Evolutionary conservation across 257 asterid species (phyloP).

Genomic region (Primulina eburnea): DNA sequence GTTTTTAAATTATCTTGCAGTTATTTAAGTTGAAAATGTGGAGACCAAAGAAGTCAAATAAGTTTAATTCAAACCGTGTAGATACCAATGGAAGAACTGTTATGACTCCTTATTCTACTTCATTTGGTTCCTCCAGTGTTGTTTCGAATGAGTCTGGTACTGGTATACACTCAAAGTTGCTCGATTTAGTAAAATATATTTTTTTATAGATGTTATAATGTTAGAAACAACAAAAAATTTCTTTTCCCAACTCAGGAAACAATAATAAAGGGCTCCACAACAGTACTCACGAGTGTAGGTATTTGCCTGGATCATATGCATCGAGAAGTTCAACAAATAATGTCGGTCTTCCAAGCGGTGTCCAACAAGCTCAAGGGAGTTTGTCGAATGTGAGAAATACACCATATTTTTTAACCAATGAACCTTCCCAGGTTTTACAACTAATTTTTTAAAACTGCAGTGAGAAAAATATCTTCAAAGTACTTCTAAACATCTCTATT

Average conservation of each 20-base stretch:
- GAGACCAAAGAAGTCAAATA: slow-evolving; percentile 64
- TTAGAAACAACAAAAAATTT: not conserved
- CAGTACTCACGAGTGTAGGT: slow-evolving; percentile 54
- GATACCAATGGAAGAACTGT: slow-evolving; percentile 66
- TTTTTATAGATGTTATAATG: too few species aligned
- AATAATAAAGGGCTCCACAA: slow-evolving; percentile 66
- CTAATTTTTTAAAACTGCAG: not conserved
- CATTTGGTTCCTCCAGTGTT: slow-evolving; percentile 69
- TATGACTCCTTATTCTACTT: slow-evolving; percentile 62
- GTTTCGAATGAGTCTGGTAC: slow-evolving; percentile 70
- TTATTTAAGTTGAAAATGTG: slow-evolving; percentile 24
- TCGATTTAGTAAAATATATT: slow-evolving; percentile 16
- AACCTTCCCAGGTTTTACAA: slow-evolving; percentile 68
- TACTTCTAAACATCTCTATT: too few species aligned
- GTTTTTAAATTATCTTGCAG: not conserved
- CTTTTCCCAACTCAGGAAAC: slow-evolving; percentile 39
- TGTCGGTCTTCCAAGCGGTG: slow-evolving; percentile 59
- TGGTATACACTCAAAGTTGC: slow-evolving; percentile 30
- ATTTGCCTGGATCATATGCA: slow-evolving; percentile 58
- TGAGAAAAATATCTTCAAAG: too few species aligned
- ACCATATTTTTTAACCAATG: slow-evolving; percentile 58
- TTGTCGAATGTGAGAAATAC: slow-evolving; percentile 66
- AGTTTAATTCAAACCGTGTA: slow-evolving; percentile 69
- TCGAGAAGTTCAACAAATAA: slow-evolving; percentile 37
- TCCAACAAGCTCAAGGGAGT: slow-evolving; percentile 73